Percentiles rank a stretch among this genome's conserved stretches.
Conservation (phyloP, 306 rosid genomes). For the Hylodesmum podocarpum region DNA sequence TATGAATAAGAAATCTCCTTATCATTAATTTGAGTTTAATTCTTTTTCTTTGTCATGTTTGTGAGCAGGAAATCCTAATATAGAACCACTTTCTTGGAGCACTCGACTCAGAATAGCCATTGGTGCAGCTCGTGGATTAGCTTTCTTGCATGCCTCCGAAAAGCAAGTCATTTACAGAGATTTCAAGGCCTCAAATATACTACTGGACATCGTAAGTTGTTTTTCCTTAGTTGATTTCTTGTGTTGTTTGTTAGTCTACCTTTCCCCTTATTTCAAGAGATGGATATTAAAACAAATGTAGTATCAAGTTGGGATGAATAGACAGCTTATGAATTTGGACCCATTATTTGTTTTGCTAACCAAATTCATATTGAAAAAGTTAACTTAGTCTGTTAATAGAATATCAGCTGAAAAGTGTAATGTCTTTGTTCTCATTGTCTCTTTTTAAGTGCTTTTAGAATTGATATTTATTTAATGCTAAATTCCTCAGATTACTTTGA, state of each 20-base stretch:
- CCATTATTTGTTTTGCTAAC: neutral
- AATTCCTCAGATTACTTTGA: neutral
- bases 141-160: constrained; percentile 79
- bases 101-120: constrained; percentile 68
- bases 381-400: neutral
- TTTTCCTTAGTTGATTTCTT: constrained; percentile 1
- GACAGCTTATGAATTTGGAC: neutral
- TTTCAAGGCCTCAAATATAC: constrained; percentile 90
- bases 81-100: constrained; percentile 77
- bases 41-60: neutral
- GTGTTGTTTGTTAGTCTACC: neutral
- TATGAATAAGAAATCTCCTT: neutral
- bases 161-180: constrained; percentile 76
- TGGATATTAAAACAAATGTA: constrained; percentile 11
- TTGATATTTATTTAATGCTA: neutral
- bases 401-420: neutral
- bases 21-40: constrained; percentile 19
- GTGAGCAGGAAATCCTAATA: constrained; percentile 58
- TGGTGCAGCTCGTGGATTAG: constrained; percentile 86
- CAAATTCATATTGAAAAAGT: neutral
- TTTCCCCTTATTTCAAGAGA: neutral
- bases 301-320: neutral
- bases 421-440: neutral
- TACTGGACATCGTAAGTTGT: constrained; percentile 72
- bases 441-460: neutral